Base-by-base conservation (phyloP, 495 filamentous ascomycete species). In the Niebla homalea region DNA sequence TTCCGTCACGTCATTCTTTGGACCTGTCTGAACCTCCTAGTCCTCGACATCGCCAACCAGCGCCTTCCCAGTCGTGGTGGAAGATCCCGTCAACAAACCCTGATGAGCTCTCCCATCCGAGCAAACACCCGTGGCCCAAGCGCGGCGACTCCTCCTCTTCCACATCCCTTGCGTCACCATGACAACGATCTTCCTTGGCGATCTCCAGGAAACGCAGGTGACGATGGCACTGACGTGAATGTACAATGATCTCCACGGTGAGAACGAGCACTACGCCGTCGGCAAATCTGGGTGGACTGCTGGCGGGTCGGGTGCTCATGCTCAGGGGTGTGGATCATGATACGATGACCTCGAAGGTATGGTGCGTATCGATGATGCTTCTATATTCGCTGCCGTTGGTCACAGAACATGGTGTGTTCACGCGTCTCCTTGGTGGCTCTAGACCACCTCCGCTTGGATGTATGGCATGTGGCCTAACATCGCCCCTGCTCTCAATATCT, bases 51-150 rank as follows among this genome's bases (percentile, higher is more conserved):
- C 21, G 60, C 64, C 29, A 80, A 80, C 58, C 75, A 80, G 52
- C 66, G 72, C 7, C 62, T 55, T 12, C 63, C 65, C 0, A 51
- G 61, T 74, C 3, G 55, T 75, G n/a, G 41, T 55, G 0, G 77
- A 79, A 57, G 76, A 79, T 50, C 12, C 36, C 0, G 52, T 75
- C 54, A 83, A 83, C 63, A 83, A 81, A 59, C 71, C 73, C 3
- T 80, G 76, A 74, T 67, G 78, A 1, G 71, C 74, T 0, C 62
- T 82, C 3, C 75, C 73, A 0, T 55, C 59, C 0, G 58, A 63
- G 1, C 62, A 64, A 10, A 56, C 79, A 12, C 68, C 64, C 8
- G 36, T 56, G 0, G 56, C 55, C 0, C 60, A 72, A 32, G 64
- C 73, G 4, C 61, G 64, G 23, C 51, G 55, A 3, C 36, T 65